Evolutionary conservation across 768 basidiomycete genomes (phyloP), one percentile per base, ranked within the genome.

Genomic region (Podaxis mareebaensis): DNA sequence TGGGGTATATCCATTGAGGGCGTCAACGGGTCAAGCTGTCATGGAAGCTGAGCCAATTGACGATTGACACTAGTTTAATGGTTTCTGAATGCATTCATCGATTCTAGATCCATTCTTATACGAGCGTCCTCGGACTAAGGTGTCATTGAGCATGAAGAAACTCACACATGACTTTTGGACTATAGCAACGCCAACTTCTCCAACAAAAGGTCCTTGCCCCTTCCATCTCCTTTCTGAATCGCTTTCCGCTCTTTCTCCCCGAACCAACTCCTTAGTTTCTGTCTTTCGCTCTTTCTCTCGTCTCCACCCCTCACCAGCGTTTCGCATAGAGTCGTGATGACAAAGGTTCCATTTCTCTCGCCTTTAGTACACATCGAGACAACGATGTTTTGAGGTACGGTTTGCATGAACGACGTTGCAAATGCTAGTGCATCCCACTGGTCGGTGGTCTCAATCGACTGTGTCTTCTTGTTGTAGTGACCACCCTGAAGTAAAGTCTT

Each of bases 401-500:
- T 67, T 13, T 79, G 72, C 24, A 90, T 74, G 69, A 92, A 90
- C 11, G 75, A 71, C 3, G 75, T 73, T 0, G 90, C 91, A 65
- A 93, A 93, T 1, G 73, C 75, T 1, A 74, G 70, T 0, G 88
- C 77, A 20, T 88, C 85, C 81, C 89, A 94, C 11, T 69, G 66
- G 0, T 65, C 44, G 1, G 73, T 67, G 2, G 81, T 68, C 2
- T 83, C 81, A 40, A 96, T 78, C 2, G 81, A 65, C 22, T 81
- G 80, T 2, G 85, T 82, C 0, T 82, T 72, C 36, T 86, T 88
- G 64, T 86, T 87, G 75, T 88, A 97, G 71, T 96, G 94, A 0
- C 95, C 95, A 4, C 95, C 95, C 71, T 96, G 93, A 1, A 97
- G 81, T 5, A 97, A 85, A 5, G 87, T 87, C 73, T 97, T 97